Percentiles rank a stretch among this genome's conserved stretches.
These are phyloP conservation scores for Fusarium praegraminearum DNA, from an alignment of 2,329 filamentous ascomycete genomes.

Conservation along the genomic window DNA sequence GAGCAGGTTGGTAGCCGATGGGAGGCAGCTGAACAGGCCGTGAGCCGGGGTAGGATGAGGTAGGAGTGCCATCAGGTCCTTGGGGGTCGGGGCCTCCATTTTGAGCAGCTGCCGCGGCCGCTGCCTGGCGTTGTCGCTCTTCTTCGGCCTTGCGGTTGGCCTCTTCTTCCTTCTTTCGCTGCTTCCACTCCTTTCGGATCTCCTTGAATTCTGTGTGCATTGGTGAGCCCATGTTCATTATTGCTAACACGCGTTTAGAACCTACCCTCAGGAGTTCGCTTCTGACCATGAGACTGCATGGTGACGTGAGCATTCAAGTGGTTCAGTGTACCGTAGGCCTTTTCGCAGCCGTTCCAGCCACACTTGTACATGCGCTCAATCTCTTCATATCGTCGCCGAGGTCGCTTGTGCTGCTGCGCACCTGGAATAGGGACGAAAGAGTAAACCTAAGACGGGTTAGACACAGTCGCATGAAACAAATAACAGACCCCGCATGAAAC, in stretches of 20 bases:
- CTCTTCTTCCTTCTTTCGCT: constrained; percentile 98
- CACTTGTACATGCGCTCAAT: constrained; percentile 99
- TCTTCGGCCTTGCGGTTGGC: constrained; percentile 70
- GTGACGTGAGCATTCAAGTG: constrained; percentile 98
- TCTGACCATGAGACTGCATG: constrained; percentile 96
- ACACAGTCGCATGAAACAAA: background rate
- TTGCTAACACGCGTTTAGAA: background rate
- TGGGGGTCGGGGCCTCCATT: constrained; percentile 63
- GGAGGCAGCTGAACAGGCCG: constrained; percentile 76
- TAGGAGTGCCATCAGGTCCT: constrained; percentile 56
- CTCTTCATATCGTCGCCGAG: constrained; percentile 92
- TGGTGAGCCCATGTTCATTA: constrained; percentile 40
- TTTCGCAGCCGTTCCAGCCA: constrained; percentile 98
- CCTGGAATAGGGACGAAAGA: constrained; percentile 98
- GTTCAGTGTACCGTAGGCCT: constrained; percentile 97
- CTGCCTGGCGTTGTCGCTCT: constrained; percentile 74
- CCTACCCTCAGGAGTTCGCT: constrained; percentile 97
- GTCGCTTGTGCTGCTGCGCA: constrained; percentile 96
- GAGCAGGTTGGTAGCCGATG: constrained; percentile 76
- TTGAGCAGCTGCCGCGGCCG: constrained; percentile 67
- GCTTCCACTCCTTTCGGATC: constrained; percentile 99
- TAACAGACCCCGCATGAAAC: background rate
- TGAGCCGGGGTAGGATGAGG: constrained; percentile 68
- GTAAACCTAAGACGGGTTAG: constrained; percentile 76
- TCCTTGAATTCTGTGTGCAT: constrained; percentile 91